Percentiles rank a stretch among this genome's conserved stretches.
Conservation (phyloP, 2,329 filamentous ascomycete genomes). For the Fusarium caatingaense region DNA sequence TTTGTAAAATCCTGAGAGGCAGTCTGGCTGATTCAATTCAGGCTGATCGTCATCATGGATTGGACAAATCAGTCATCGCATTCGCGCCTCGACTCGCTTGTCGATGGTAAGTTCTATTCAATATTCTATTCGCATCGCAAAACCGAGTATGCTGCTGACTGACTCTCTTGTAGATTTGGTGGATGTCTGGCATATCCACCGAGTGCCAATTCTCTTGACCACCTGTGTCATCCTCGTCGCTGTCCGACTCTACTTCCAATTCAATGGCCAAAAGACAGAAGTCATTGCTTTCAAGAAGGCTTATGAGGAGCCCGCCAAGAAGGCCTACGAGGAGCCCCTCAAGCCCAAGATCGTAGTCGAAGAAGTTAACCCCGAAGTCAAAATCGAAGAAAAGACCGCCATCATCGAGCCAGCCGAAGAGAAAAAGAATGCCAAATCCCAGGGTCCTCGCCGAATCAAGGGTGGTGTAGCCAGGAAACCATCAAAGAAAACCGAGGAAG, state of each 20-base stretch:
- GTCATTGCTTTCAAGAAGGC: slow-evolving; percentile 54
- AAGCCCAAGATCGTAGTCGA: slow-evolving; percentile 19
- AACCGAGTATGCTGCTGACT: slow-evolving; percentile 20
- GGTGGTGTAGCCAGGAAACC: slow-evolving; percentile 54
- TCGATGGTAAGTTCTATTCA: slow-evolving; percentile 36
- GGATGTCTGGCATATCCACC: slow-evolving; percentile 60
- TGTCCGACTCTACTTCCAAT: slow-evolving; percentile 57
- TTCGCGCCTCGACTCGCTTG: slow-evolving; percentile 41
- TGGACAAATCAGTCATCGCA: slow-evolving; percentile 44
- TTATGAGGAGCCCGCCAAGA: slow-evolving; percentile 43
- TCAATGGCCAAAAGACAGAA: slow-evolving; percentile 50
- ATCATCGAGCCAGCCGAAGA: slow-evolving; percentile 36
- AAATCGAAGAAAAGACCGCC: slow-evolving; percentile 31
- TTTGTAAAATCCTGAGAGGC: not conserved
- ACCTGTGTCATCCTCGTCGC: slow-evolving; percentile 53
- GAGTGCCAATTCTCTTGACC: slow-evolving; percentile 57
- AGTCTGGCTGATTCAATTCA: slow-evolving; percentile 15
- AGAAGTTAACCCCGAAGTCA: not conserved
- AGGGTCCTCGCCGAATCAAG: slow-evolving; percentile 63
- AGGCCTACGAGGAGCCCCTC: not conserved
- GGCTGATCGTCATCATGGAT: slow-evolving; percentile 38
- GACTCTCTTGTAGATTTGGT: slow-evolving; percentile 49
- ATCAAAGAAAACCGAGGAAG: slow-evolving; percentile 40
- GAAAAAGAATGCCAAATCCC: slow-evolving; percentile 49
- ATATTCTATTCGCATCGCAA: slow-evolving; percentile 5